Evolutionary conservation across 2,329 filamentous ascomycete genomes (phyloP).

Genomic region (Exophiala sp.): DNA sequence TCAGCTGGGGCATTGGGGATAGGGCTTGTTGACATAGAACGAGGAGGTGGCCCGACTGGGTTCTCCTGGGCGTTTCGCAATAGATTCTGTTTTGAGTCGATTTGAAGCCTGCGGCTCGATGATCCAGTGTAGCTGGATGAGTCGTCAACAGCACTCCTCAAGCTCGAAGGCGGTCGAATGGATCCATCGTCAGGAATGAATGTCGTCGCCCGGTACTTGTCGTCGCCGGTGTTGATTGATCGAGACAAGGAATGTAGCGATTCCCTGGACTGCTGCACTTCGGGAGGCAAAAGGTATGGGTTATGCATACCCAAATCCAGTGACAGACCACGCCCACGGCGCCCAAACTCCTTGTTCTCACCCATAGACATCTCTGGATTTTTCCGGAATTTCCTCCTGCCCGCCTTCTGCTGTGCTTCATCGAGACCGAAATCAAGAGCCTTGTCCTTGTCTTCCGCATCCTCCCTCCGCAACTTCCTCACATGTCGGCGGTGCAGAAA

Average conservation of each 20-base stretch:
- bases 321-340: slow-evolving; percentile 48
- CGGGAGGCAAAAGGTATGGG: slow-evolving; percentile 89
- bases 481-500: slow-evolving; percentile 74
- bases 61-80: slow-evolving; percentile 54
- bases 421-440: slow-evolving; percentile 90
- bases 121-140: slow-evolving; percentile 50
- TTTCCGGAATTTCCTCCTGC: slow-evolving; percentile 41
- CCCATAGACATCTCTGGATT: slow-evolving; percentile 55
- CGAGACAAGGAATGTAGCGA: slow-evolving; percentile 81
- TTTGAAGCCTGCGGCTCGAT: slow-evolving; percentile 32
- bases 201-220: slow-evolving; percentile 67
- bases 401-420: slow-evolving; percentile 33
- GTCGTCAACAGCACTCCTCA: slow-evolving; percentile 42
- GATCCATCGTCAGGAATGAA: slow-evolving; percentile 50
- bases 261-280: slow-evolving; percentile 70
- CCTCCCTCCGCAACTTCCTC: slow-evolving; percentile 66
- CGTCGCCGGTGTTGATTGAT: slow-evolving; percentile 66
- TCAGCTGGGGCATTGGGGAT: slow-evolving; percentile 7
- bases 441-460: slow-evolving; percentile 78
- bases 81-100: slow-evolving; percentile 47
- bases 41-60: slow-evolving; percentile 47
- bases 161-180: slow-evolving; percentile 35
- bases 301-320: slow-evolving; percentile 66
- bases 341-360: slow-evolving; percentile 35
- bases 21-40: slow-evolving; percentile 8